phyloP scores from a whole-genome alignment of 495 filamentous ascomycete species.

The Annulohypoxylon nitens region DNA sequence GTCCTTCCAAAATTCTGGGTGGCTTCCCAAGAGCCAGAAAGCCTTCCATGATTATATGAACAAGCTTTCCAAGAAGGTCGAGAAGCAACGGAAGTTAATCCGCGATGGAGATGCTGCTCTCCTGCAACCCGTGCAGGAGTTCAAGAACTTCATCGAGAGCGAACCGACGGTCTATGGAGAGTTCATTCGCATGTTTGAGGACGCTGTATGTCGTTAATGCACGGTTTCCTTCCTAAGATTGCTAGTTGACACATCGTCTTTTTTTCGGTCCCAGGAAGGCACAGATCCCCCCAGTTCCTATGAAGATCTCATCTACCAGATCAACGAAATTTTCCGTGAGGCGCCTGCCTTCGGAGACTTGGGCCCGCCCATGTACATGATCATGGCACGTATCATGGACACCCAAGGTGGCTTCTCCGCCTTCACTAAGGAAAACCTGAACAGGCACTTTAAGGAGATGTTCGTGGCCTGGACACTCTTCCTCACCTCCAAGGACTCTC shows the following conservation, averaged over 20 bases:
- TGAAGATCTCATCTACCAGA: constrained; percentile 27
- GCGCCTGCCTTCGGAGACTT: constrained; percentile 30
- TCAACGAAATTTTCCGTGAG: constrained; percentile 28
- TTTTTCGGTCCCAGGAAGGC: constrained; percentile 25
- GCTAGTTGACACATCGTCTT: constrained; percentile 29
- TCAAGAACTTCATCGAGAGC: constrained; percentile 58
- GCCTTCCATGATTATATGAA: constrained; percentile 29
- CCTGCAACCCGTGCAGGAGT: constrained; percentile 51
- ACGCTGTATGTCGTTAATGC: constrained; percentile 26
- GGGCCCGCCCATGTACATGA: constrained; percentile 32
- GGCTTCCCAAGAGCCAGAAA: constrained; percentile 32
- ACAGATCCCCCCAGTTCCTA: constrained; percentile 25
- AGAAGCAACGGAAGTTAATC: constrained; percentile 31
- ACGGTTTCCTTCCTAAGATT: constrained; percentile 30
- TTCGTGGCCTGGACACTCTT: constrained; percentile 47
- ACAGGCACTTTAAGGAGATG: constrained; percentile 67
- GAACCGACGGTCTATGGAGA: constrained; percentile 52
- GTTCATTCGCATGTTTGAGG: constrained; percentile 31
- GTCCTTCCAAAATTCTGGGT: constrained; percentile 30
- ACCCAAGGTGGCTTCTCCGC: constrained; percentile 31
- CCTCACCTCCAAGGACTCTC: constrained; percentile 29
- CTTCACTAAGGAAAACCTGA: constrained; percentile 32
- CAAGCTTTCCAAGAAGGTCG: constrained; percentile 31
- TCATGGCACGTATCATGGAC: constrained; percentile 29
- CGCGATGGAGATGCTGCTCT: constrained; percentile 30